These are phyloP conservation scores for Aspergillus ibericus DNA, from an alignment of 2,329 filamentous ascomycete species.

Conservation along the genomic window DNA sequence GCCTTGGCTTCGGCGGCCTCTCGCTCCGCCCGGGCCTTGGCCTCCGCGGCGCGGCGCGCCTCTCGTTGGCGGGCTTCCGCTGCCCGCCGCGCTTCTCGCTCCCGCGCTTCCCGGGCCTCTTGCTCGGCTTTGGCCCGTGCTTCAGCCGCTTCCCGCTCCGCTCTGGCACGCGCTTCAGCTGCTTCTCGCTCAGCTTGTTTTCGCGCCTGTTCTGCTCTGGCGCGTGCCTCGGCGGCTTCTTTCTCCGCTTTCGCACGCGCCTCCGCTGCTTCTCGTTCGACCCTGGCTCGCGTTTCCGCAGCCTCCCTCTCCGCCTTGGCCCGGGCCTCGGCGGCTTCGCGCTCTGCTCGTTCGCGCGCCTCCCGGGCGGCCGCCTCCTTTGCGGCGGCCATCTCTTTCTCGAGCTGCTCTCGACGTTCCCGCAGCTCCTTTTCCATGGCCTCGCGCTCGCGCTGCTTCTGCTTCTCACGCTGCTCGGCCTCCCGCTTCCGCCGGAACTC, in stretches of 20 bases:
- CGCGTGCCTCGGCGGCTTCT: conserved; percentile 25
- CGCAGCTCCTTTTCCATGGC: conserved; percentile 42
- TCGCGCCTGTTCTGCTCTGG: conserved; percentile 16
- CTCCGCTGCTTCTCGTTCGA: conserved; percentile 24
- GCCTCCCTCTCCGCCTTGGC: conserved; percentile 35
- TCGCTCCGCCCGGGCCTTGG: conserved; percentile 18
- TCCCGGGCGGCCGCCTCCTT: conserved; percentile 24
- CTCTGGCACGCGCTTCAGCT: conserved; percentile 24
- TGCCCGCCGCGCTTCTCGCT: background rate
- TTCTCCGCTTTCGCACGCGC: conserved; percentile 18
- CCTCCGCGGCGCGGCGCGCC: conserved; percentile 19
- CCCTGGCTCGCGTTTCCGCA: conserved; percentile 26
- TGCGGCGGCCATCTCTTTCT: conserved; percentile 38
- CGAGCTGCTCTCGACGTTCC: conserved; percentile 42
- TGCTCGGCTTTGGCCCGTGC: conserved; percentile 23
- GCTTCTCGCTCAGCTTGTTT: conserved; percentile 35
- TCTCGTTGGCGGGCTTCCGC: conserved; percentile 6
- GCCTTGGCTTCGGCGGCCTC: conserved; percentile 25
- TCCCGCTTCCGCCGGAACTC: conserved; percentile 38
- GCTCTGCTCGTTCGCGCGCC: conserved; percentile 31
- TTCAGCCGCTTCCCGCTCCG: conserved; percentile 21
- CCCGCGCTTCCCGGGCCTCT: conserved; percentile 8
- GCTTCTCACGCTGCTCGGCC: conserved; percentile 39
- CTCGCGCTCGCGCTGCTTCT: conserved; percentile 41
- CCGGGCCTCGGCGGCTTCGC: conserved; percentile 37